Evolutionary conservation across 2,329 filamentous ascomycete species (phyloP).

Genomic region (Fusarium sublunatum): DNA sequence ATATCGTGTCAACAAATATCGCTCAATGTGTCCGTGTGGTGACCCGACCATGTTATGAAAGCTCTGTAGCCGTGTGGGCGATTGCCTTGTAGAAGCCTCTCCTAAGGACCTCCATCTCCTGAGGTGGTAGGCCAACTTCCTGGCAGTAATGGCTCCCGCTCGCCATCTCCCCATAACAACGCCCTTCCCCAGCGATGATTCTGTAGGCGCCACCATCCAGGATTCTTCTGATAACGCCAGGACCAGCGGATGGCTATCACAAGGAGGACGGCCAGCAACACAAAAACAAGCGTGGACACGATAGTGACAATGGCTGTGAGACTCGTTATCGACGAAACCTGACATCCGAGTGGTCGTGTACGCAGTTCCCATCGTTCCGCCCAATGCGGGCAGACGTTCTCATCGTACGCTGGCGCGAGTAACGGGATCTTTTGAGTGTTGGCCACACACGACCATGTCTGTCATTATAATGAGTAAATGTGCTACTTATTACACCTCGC

Average conservation of each 20-base stretch:
- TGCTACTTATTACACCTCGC: neutral
- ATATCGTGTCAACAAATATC: conserved; percentile 26
- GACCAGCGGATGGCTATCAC: conserved; percentile 37
- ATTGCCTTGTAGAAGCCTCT: neutral
- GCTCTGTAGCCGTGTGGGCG: conserved; percentile 18
- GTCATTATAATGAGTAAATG: conserved; percentile 18
- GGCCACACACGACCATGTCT: conserved; percentile 67
- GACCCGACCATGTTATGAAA: neutral
- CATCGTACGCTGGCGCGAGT: conserved; percentile 62
- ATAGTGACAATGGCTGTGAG: conserved; percentile 47
- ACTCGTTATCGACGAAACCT: conserved; percentile 51
- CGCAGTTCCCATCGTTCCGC: conserved; percentile 56
- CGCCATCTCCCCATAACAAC: conserved; percentile 36
- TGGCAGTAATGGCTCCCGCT: conserved; percentile 48
- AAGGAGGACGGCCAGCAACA: conserved; percentile 43
- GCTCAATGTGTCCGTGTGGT: conserved; percentile 8
- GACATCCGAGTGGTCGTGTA: conserved; percentile 51
- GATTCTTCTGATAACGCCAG: conserved; percentile 36
- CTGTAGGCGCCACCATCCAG: conserved; percentile 33
- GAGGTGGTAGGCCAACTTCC: conserved; percentile 16
- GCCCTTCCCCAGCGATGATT: conserved; percentile 28
- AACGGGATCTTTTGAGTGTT: conserved; percentile 59
- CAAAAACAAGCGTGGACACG: conserved; percentile 44
- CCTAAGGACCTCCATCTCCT: conserved; percentile 7
- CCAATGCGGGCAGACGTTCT: conserved; percentile 64